These are phyloP conservation scores for Eucalyptus microcorys DNA, from an alignment of 345 rosid genomes.

Conservation along the genomic window DNA sequence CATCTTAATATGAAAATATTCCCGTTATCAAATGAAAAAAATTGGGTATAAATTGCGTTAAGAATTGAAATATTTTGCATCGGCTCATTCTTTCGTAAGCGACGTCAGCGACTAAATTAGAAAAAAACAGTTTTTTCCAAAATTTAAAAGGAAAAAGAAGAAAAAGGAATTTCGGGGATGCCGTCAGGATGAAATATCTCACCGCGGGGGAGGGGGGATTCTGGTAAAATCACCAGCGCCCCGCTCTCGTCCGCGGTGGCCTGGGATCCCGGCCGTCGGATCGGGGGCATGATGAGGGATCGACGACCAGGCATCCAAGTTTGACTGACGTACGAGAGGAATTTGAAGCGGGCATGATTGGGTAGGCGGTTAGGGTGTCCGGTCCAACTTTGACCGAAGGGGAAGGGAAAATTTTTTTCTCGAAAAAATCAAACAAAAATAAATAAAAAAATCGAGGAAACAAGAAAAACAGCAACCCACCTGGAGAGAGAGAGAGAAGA, in stretches of 20 bases:
- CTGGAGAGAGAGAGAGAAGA: not conserved
- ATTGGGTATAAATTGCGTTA: not conserved
- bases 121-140: too few relatives aligned
- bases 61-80: not conserved
- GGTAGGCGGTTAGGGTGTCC: not conserved
- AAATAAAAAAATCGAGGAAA: not conserved
- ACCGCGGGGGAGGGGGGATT: not conserved
- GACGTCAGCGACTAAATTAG: not conserved
- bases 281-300: not conserved
- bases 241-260: not conserved
- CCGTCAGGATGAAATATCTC: not conserved
- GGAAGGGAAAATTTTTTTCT: not conserved
- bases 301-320: not conserved
- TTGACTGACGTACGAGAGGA: not conserved
- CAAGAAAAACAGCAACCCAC: not conserved
- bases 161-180: not conserved
- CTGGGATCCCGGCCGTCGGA: not conserved
- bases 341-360: not conserved
- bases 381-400: conserved; percentile 2
- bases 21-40: not conserved
- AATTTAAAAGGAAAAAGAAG: not conserved
- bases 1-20: too few relatives aligned
- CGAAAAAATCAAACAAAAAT: not conserved
- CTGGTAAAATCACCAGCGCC: not conserved
- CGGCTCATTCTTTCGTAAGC: not conserved